Conservation (phyloP, 371 early-diverging fungal genomes). For the Sporodiniella umbellata region DNA sequence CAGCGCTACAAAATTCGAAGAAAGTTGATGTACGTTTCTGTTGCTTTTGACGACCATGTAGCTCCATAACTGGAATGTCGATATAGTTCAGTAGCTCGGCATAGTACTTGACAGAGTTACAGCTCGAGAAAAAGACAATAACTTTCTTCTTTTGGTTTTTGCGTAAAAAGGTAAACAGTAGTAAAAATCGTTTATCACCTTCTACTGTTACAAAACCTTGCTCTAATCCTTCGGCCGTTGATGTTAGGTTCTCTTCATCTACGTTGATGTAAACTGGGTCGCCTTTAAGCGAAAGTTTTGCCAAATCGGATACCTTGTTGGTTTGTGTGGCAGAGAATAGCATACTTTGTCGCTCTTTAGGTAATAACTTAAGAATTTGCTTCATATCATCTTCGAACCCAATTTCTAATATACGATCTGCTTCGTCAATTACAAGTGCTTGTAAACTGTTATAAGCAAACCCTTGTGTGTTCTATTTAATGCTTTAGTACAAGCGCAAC, state of each 20-base stretch:
- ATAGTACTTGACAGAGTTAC: slow-evolving; percentile 94
- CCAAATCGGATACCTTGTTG: slow-evolving; percentile 95
- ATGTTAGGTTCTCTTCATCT: slow-evolving; percentile 83
- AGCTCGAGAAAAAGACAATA: slow-evolving; percentile 95
- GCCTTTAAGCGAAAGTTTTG: slow-evolving; percentile 89
- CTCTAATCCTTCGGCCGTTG: slow-evolving; percentile 92
- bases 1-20: slow-evolving; percentile 93
- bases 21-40: slow-evolving; percentile 93
- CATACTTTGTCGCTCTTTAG: slow-evolving; percentile 89
- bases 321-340: slow-evolving; percentile 99
- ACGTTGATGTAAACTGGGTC: slow-evolving; percentile 96
- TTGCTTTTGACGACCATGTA: slow-evolving; percentile 92
- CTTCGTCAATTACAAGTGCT: slow-evolving; percentile 96
- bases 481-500: no score
- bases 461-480: slow-evolving; percentile 78
- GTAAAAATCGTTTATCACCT: slow-evolving; percentile 86
- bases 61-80: slow-evolving; percentile 92
- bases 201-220: slow-evolving; percentile 96
- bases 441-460: slow-evolving; percentile 90
- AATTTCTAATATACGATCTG: slow-evolving; percentile 96
- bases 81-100: slow-evolving; percentile 95
- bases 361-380: slow-evolving; percentile 89
- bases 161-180: slow-evolving; percentile 92
- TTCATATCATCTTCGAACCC: slow-evolving; percentile 99
- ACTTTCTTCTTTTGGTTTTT: slow-evolving; percentile 93